Evolutionary conservation across 495 filamentous ascomycete species (phyloP).

Genomic region (Talaromyces trachyspermus): DNA sequence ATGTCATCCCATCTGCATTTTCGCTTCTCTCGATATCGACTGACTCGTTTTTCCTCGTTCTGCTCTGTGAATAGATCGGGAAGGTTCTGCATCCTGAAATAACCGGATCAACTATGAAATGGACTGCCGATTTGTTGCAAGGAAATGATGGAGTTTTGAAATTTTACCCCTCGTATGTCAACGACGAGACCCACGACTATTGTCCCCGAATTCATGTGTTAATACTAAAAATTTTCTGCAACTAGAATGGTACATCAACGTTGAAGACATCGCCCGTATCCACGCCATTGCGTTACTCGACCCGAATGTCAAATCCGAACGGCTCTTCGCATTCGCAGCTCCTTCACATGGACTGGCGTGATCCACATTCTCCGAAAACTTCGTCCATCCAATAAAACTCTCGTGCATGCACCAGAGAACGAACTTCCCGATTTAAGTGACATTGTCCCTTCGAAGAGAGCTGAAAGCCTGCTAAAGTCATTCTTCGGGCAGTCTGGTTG

Average conservation of each 20-base stretch:
- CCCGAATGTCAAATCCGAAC: constrained; percentile 29
- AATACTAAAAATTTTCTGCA: no score
- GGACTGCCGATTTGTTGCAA: constrained; percentile 18
- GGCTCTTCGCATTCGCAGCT: constrained; percentile 39
- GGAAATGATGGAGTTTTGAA: constrained; percentile 17
- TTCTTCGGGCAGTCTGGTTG: constrained; percentile 10
- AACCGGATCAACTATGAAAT: constrained; percentile 18
- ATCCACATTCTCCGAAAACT: constrained; percentile 14
- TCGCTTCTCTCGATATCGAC: neutral
- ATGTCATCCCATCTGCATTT: no score
- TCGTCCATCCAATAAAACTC: constrained; percentile 13
- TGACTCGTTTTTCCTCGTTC: no score
- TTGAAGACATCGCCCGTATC: constrained; percentile 40
- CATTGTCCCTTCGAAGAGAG: constrained; percentile 10
- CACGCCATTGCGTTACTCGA: constrained; percentile 41
- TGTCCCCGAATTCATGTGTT: neutral
- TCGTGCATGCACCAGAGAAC: constrained; percentile 16
- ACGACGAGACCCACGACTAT: no score
- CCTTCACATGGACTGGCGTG: constrained; percentile 30
- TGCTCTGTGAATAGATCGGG: constrained; percentile 18
- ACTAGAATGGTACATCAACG: constrained; percentile 39
- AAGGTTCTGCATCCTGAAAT: constrained; percentile 20
- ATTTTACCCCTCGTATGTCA: constrained; percentile 5
- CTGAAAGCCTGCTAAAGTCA: constrained; percentile 14
- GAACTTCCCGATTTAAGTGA: constrained; percentile 17